Evolutionary conservation across 2,329 filamentous ascomycete genomes (phyloP), one percentile per base, ranked within the genome.

Genomic region (Aspergillus sp.): DNA sequence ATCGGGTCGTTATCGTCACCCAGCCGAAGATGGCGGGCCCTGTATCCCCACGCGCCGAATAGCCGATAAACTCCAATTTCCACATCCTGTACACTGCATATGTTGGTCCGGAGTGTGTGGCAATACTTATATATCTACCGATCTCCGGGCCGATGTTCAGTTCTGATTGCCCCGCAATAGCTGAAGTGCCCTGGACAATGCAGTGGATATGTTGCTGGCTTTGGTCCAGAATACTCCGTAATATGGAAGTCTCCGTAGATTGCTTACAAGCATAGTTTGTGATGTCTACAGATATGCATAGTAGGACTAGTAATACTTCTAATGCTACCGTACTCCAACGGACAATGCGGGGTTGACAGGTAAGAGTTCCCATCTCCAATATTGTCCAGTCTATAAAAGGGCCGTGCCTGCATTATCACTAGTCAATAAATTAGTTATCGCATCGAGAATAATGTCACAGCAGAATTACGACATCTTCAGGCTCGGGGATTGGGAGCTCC

Each of bases 401-500:
- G 25, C 25, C 25, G 7, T 30, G 25, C 7, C 10, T 30, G 10
- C 3, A 30, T 12, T 12, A 30, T 9, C 12, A 30, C 25, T 30
- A 39, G 35, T 17, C 10, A 13, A 13, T 7, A 15, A 39, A 5
- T n/a, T 2, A n/a, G n/a, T 17, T 13, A 7, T 25, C 23, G 23
- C 25, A 27, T 27, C 25, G 9, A 35, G 15, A 13, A 37, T n/a
- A 19, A 49, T 61, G 60, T 43, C 55, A 6, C 30, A 52, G 17
- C 38, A 58, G 20, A 70, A 75, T 32, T 76, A 71, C 53, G 61
- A 80, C 46, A 79, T 66, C 2, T 85, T 77, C 60, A 65, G 75
- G 20, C 74, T 88, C 0, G 84, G 84, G 15, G 77, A 85, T 65
- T 86, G 85, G 71, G 69, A 76, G 51, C 78, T 90, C 2, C 79